Evolutionary conservation across 208 protist genomes (phyloP).

Genomic region (Crithidia brevicula): DNA sequence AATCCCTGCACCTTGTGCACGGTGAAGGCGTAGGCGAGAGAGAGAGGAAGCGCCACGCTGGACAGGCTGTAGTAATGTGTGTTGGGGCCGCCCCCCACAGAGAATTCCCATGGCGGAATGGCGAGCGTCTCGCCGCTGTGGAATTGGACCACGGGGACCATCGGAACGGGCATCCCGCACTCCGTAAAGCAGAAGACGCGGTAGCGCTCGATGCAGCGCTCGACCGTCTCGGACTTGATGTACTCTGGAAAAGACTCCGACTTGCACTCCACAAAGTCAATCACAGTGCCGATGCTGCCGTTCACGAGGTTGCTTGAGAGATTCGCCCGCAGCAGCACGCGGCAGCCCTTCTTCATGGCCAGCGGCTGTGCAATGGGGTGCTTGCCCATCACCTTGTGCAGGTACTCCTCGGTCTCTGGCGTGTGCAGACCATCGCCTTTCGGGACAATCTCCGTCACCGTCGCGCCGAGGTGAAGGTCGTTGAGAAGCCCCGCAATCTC

Average conservation of each 20-base stretch:
- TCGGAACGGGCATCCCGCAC: constrained; percentile 77
- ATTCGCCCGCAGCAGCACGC: constrained; percentile 83
- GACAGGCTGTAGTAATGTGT: constrained; percentile 84
- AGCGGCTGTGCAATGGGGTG: constrained; percentile 86
- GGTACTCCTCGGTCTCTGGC: constrained; percentile 75
- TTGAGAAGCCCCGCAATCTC: constrained; percentile 80
- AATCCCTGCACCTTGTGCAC: constrained; percentile 92
- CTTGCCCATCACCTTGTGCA: constrained; percentile 79
- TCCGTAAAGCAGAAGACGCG: constrained; percentile 82
- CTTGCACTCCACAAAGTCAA: constrained; percentile 82
- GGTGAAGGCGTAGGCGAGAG: constrained; percentile 90
- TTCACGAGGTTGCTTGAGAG: constrained; percentile 83
- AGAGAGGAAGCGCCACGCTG: constrained; percentile 75
- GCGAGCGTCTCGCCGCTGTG: constrained; percentile 79
- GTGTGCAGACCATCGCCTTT: constrained; percentile 85
- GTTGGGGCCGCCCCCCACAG: constrained; percentile 67
- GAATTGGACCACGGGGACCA: constrained; percentile 88
- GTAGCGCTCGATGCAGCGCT: constrained; percentile 79
- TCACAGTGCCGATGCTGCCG: constrained; percentile 88
- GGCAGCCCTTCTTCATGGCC: constrained; percentile 87
- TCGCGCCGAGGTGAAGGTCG: constrained; percentile 73
- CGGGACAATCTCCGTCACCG: constrained; percentile 81
- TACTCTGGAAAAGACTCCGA: constrained; percentile 69
- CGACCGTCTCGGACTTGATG: constrained; percentile 62
- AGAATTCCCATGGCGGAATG: constrained; percentile 86